Base-by-base conservation (phyloP, 2,329 filamentous ascomycete species). In the Zymoseptoria pseudotritici region DNA sequence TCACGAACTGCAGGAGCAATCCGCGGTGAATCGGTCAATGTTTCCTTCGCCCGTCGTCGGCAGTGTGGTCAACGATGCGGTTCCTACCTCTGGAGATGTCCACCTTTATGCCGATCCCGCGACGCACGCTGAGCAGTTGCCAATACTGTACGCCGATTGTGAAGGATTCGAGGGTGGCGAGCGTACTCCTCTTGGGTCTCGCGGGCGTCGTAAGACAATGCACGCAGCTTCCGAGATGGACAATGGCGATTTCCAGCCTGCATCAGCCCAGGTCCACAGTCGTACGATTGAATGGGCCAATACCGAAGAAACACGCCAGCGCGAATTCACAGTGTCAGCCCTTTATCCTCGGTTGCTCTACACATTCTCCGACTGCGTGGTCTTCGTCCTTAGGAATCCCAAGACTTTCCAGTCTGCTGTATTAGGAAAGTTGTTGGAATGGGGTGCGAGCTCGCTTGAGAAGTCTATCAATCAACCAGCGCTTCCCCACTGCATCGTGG, bases 381-480 rank as follows among this genome's bases (percentile, higher is more conserved):
- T 78, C 0, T 78, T 78, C 61, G 75, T 78, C 4, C 69, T 76
- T 5, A 67, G 71, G 17, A 76, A 77, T 53, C 65, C 73, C 9
- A 74, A 70, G 58, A 74, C 74, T 17, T 73, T 73, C 55, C 70
- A 71, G 55, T 73, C 71, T 17, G 68, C 70, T 10, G 71, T 72
- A 0, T 63, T 73, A 42, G 69, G 66, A 6, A 73, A 72, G 61
- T 70, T 83, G 4, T 66, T 83, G 11, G 72, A 76, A 49, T 83
- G 81, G 81, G 81, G 80, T 13, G 74, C 75, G 2, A 76, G 79
- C 11, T 78, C 78, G 1, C 71, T 83, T 6, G 80, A 83, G 62
- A 81, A 77, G 60, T 81, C 80, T 0, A 75, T 79, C 51, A 83
- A 83, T 60, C 82, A 84, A 63, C 81, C 82, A 0, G 76, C 79